phyloP scores from a whole-genome alignment of 169 alveolate species.

The Babesia caballi region DNA sequence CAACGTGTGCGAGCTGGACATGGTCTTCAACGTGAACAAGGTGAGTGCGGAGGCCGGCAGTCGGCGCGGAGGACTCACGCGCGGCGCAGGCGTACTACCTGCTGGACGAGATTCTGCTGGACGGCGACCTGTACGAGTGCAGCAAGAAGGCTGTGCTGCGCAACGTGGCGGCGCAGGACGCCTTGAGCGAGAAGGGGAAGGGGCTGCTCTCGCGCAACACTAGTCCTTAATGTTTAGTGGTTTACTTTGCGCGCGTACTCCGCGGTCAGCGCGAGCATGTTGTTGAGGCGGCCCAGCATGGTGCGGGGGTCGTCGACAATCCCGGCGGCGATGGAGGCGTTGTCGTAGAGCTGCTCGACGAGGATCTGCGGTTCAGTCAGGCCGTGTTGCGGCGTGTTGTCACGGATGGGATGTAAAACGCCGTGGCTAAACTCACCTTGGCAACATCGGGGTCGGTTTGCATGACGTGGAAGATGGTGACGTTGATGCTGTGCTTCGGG shows the following conservation, averaged over 20 bases:
- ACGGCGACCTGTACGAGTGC: conserved; percentile 91
- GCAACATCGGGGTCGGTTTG: conserved; percentile 74
- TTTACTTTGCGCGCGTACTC: conserved; percentile 75
- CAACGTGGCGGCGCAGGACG: conserved; percentile 91
- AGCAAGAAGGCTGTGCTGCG: conserved; percentile 91
- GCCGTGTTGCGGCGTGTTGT: neutral
- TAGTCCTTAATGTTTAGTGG: neutral
- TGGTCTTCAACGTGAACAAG: conserved; percentile 97
- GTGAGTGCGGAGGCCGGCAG: conserved; percentile 27
- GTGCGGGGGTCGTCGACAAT: conserved; percentile 88
- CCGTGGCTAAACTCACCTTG: conserved; percentile 43
- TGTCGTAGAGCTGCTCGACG: conserved; percentile 82
- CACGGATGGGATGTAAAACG: neutral
- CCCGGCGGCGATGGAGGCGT: conserved; percentile 90
- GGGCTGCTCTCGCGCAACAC: conserved; percentile 49
- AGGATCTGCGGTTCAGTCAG: conserved; percentile 28
- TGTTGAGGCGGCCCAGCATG: conserved; percentile 80
- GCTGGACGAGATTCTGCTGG: conserved; percentile 87
- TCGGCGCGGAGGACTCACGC: neutral
- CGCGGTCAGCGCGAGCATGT: conserved; percentile 75
- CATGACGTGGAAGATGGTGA: conserved; percentile 71
- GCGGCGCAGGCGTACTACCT: conserved; percentile 78
- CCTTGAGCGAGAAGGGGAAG: conserved; percentile 88
- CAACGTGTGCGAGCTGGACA: conserved; percentile 98
- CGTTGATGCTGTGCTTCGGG: conserved; percentile 75